Base-by-base conservation (phyloP, 371 early-diverging fungal genomes). In the Mortierella sp. region DNA sequence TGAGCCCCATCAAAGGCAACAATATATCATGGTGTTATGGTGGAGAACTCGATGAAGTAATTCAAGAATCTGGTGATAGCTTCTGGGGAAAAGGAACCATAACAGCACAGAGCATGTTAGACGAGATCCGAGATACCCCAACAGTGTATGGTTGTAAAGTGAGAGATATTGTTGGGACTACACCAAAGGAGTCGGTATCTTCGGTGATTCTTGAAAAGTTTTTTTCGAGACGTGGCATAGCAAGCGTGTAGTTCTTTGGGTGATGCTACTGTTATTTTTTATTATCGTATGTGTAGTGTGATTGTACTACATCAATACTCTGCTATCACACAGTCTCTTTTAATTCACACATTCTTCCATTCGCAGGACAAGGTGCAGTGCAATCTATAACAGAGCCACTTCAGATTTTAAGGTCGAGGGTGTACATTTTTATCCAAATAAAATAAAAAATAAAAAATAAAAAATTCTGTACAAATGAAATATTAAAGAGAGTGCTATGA, bases 11-110 rank as follows among this genome's bases (percentile, higher is more conserved):
- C 15, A 26, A 17, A 1, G 72, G 60, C 51, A 68, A 72, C 62
- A 68, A 58, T 34, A 65, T 77, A 60, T 72, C 78, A 0, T 77
- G 78, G 78, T 68, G 78, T 35, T 77, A 65, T 47, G 78, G 78
- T 17, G 68, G 68, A 3, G 68, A 64, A 34, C 26, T 72, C 19
- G 69, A 65, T 19, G 29, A 13, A 31, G 2, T 31, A 49, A 7
- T 4, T 60, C 12, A 19, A 9, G 40, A 15, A 13, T 53, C 31
- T 22, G 10, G 31, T 1, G 26, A 54, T 8, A 28, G 13, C 7
- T 37, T 28, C 29, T 77, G 78, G 78, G 66, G 42, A 5, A 57
- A 60, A 54, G 53, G 53, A 0, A 22, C 64, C 19, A 34, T 40
- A 10, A 56, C 55, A 9, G n/a, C 58, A 15, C 47, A 55, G 43